These are phyloP conservation scores for Arachis monticola DNA, from an alignment of 331 rosid species.

Conservation along the genomic window DNA sequence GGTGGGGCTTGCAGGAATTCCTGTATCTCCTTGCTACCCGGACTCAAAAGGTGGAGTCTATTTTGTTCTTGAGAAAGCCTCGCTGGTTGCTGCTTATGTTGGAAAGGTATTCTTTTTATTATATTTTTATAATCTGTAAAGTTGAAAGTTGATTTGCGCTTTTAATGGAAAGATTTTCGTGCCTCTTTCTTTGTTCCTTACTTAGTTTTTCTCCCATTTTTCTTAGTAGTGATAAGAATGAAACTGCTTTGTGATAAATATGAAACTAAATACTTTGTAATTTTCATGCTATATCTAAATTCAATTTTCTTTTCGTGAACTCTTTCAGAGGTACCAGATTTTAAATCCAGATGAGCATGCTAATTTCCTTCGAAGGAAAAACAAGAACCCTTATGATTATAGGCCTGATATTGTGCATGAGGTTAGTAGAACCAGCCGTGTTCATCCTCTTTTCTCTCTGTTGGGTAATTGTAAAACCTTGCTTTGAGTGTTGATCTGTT, in stretches of 20 bases:
- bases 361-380: conserved; percentile 20
- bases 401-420: conserved; percentile 40
- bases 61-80: conserved; percentile 37
- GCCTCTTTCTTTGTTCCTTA: not conserved
- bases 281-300: not conserved
- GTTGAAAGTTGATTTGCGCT: not conserved
- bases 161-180: not conserved
- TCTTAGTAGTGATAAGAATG: not conserved
- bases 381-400: conserved; percentile 31
- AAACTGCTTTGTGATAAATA: too few species aligned
- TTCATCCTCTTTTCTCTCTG: not conserved
- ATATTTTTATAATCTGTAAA: not conserved
- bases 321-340: conserved; percentile 36
- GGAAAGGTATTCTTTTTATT: conserved; percentile 8
- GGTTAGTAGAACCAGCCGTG: not conserved
- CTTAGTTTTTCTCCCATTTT: not conserved
- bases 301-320: not conserved
- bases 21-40: not conserved
- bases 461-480: not conserved
- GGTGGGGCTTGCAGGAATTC: conserved; percentile 28
- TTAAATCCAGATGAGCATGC: conserved; percentile 39
- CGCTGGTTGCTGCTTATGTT: conserved; percentile 31
- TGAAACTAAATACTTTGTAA: not conserved
- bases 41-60: conserved; percentile 28
- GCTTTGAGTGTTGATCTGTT: not conserved